Evolutionary conservation across 192 early-diverging fungal genomes (phyloP), one percentile per base, ranked within the genome.

Genomic region (Coemansia sp.): DNA sequence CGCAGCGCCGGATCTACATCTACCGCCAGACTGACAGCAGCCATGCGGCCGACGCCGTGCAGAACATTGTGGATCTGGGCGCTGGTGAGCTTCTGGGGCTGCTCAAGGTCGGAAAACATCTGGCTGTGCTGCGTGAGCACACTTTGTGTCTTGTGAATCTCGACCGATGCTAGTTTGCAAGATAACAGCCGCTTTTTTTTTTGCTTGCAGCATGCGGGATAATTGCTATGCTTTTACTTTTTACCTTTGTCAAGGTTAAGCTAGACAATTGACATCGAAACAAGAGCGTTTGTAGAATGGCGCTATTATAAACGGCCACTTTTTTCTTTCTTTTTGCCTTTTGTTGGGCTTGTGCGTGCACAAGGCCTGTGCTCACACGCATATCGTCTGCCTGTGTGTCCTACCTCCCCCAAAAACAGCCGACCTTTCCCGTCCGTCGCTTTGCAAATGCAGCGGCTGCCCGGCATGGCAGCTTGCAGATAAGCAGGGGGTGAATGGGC

Each of bases 11-110:
- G 7, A 48, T 82, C 32, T 82, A 77, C 60, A 60, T 82, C 10
- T 82, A 82, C 16, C 80, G 71, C 45, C 80, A 75, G 57, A 56
- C 18, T 22, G 10, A 29, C 1, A 38, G 31, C 18, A 12, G 42
- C 0, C 48, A 38, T 7, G 68, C 61, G 2, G n/a, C 52, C 10
- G 42, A 59, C 0, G 79, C 79, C 8, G 75, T 42, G 2, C 80
- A 82, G 32, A 82, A 73, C 42, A 56, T 82, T 8, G 57, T 82
- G 8, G 80, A 82, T 42, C 48, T 82, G 5, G 74, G 74, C 38
- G 31, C 48, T 18, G 56, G 49, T 0, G 77, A 81, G 49, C 8
- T 81, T 5, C 55, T 81, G 34, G 78, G 78, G 12, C 45, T 81
- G 22, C 78, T 75, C 57, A 60, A 69, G 20, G 29, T 49, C 36